Conservation (phyloP, 2,329 filamentous ascomycete genomes). For the Cadophora sp. region DNA sequence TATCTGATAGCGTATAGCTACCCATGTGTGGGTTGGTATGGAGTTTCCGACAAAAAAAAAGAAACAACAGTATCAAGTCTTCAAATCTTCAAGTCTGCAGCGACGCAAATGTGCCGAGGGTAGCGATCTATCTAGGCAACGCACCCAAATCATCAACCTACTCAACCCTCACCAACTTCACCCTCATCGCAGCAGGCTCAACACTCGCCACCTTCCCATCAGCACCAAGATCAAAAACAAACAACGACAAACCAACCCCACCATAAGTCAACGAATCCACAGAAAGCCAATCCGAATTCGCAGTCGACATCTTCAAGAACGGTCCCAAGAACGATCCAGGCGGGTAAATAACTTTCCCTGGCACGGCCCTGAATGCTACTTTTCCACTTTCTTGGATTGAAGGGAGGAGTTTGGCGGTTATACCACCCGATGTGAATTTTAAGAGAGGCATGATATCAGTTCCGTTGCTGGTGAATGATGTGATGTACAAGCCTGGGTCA, state of each 20-base stretch:
- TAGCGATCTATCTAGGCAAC: neutral
- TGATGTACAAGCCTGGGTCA: conserved; percentile 21
- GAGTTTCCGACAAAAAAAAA: too few species aligned
- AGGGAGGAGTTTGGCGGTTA: neutral
- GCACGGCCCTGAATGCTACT: neutral
- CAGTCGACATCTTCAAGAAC: neutral
- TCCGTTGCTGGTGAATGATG: conserved; percentile 20
- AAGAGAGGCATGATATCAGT: conserved; percentile 22
- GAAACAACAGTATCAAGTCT: too few species aligned
- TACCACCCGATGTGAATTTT: neutral
- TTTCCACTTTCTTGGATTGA: neutral
- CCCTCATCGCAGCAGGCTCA: neutral
- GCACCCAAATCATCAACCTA: neutral
- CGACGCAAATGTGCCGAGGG: neutral
- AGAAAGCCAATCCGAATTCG: neutral
- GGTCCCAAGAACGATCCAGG: conserved; percentile 1
- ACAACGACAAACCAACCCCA: neutral
- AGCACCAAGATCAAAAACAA: neutral
- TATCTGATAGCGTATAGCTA: too few species aligned
- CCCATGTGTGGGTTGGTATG: too few species aligned
- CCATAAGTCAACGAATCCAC: neutral
- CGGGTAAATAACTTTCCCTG: neutral
- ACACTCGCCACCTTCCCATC: neutral
- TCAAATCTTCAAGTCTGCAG: neutral
- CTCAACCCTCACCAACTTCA: neutral